Evolutionary conservation across 2,329 filamentous ascomycete species (phyloP), one percentile per base, ranked within the genome.

Genomic region (Venturiaceae sp.): DNA sequence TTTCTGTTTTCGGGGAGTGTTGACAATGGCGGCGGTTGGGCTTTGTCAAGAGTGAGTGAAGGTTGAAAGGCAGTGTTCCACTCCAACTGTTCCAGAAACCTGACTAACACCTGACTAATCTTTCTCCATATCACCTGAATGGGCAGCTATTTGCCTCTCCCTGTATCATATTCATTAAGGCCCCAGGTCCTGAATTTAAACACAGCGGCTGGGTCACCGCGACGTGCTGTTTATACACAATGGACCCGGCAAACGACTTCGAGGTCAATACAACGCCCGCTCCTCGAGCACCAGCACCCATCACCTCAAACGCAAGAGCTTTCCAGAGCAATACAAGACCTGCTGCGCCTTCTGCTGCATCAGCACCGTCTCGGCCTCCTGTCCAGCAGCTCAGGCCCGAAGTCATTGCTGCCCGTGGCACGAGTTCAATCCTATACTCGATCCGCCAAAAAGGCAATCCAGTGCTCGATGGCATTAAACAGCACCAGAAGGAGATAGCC

Each of bases 381-480:
- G 80, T 95, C 28, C 85, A 92, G 34, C 92, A 96, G 72, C 92
- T 91, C 11, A 95, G 86, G 60, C 92, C 92, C 0, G 92, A 96
- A 74, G 86, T 84, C n/a, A 79, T 96, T 3, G 82, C 89, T 0
- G 81, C 83, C 60, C 78, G 82, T 63, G 70, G 79, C 55, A 78
- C 83, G 1, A 86, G 87, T 3, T 90, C 88, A 16, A 95, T 97
- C 63, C 80, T 95, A 21, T 92, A 97, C 32, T 96, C 92, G 36
- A 87, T 90, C 16, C 85, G 92, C 41, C 92, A 99, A 72, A 95
- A 95, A 72, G 94, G 92, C 62, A 99, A 99, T 66, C 94, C 94
- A 0, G 88, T 97, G 54, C 77, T 99, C 32, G 87, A 89, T 57
- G 84, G 86, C 71, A 83, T 99, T 65, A 86, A 87, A 61, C 85